A percentile compares a stretch with the other conserved stretches of the same genome.
phyloP scores from a whole-genome alignment of 140 eudicot species.

The Anethum foeniculum region DNA sequence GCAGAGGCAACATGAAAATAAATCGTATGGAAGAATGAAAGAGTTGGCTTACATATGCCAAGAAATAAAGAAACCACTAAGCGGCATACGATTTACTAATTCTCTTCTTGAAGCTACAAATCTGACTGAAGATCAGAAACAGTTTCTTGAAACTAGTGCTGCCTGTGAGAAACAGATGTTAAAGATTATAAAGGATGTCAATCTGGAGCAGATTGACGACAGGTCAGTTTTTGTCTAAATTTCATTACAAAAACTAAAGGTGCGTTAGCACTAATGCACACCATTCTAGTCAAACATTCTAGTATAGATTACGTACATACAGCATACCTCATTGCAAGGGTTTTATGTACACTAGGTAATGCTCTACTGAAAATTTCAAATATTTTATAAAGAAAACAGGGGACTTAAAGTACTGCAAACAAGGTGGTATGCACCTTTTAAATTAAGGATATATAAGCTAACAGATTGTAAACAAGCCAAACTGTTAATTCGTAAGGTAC shows the following conservation, averaged over 20 bases:
- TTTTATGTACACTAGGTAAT: neutral
- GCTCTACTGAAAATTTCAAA: neutral
- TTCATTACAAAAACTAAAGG: neutral
- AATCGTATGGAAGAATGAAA: slow-evolving; percentile 61
- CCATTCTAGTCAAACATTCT: neutral
- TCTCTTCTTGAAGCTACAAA: slow-evolving; percentile 74
- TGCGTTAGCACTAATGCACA: neutral
- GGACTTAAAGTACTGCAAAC: neutral
- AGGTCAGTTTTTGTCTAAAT: slow-evolving; percentile 41
- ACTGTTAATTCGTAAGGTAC: neutral
- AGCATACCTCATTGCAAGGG: neutral
- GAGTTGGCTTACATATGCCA: slow-evolving; percentile 90
- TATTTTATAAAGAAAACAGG: neutral
- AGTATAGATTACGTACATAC: neutral
- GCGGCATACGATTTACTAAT: slow-evolving; percentile 82
- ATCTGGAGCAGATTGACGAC: slow-evolving; percentile 69
- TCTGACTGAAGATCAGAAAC: slow-evolving; percentile 81
- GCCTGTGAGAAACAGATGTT: slow-evolving; percentile 89
- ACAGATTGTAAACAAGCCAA: neutral
- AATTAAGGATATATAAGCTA: neutral
- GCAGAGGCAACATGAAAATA: slow-evolving; percentile 75
- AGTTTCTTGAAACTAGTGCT: slow-evolving; percentile 74
- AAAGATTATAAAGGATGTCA: slow-evolving; percentile 73
- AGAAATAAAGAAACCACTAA: slow-evolving; percentile 76
- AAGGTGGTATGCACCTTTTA: neutral